Conservation (phyloP, 208 protist genomes). For the Trypanosoma avium region DNA sequence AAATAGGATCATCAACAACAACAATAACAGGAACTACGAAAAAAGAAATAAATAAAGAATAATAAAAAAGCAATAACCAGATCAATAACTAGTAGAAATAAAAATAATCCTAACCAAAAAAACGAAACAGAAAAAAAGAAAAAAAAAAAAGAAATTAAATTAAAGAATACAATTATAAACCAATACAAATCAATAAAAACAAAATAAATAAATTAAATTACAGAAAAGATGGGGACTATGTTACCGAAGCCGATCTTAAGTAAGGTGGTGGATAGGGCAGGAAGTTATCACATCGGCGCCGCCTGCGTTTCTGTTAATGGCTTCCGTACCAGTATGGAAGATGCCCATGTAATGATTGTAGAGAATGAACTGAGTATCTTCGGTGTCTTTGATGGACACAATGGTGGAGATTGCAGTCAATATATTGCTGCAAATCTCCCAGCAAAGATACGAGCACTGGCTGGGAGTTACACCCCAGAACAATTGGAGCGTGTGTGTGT, state of each 20-base stretch:
- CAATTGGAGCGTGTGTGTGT: constrained; percentile 75
- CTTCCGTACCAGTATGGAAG: constrained; percentile 87
- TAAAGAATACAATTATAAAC: neutral
- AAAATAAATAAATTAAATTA: neutral
- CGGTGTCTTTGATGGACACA: constrained; percentile 92
- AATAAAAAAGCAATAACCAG: constrained; percentile 5
- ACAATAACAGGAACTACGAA: neutral
- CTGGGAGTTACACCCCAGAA: constrained; percentile 52
- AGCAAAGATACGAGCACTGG: constrained; percentile 44
- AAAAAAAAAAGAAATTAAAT: neutral
- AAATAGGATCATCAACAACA: no score
- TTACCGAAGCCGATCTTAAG: constrained; percentile 86
- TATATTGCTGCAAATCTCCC: constrained; percentile 74
- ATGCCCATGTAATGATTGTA: constrained; percentile 74
- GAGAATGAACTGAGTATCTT: constrained; percentile 57
- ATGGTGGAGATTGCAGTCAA: constrained; percentile 70
- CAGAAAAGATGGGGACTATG: constrained; percentile 62
- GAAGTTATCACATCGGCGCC: constrained; percentile 52
- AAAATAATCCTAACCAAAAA: neutral
- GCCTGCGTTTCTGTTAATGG: constrained; percentile 74
- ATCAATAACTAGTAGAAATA: neutral
- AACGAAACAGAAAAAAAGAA: neutral
- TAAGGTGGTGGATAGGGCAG: constrained; percentile 80
- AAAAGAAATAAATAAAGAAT: constrained; percentile 9
- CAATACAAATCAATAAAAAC: neutral